These are phyloP conservation scores for Dendrostoma leiphaemia DNA, from an alignment of 2,329 filamentous ascomycete genomes.

Conservation along the genomic window DNA sequence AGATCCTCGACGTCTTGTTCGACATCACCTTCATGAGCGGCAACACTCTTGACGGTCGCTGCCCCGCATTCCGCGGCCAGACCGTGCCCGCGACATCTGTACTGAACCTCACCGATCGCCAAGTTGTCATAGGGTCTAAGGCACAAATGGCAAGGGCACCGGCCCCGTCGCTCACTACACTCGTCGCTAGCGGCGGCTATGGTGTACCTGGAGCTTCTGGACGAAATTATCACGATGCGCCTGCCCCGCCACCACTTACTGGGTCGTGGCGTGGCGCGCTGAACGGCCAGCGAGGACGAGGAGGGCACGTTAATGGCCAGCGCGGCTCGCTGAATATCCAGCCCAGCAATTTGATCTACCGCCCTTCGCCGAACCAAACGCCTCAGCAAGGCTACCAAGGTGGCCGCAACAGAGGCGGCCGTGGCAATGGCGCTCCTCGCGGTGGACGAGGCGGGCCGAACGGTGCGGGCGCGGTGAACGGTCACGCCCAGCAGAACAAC, in stretches of 20 bases:
- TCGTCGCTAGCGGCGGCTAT: slow-evolving; percentile 45
- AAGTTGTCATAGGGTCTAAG: slow-evolving; percentile 71
- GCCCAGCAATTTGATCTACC: slow-evolving; percentile 54
- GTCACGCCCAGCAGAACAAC: slow-evolving; percentile 16
- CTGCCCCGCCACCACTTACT: slow-evolving; percentile 52
- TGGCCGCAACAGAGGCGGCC: slow-evolving; percentile 27
- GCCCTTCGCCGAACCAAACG: slow-evolving; percentile 30
- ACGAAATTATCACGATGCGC: slow-evolving; percentile 60
- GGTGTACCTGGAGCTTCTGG: slow-evolving; percentile 46
- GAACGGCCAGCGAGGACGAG: slow-evolving; percentile 42
- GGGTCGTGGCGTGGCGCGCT: slow-evolving; percentile 58
- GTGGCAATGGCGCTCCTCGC: slow-evolving; percentile 23
- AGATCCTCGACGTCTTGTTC: slow-evolving; percentile 88
- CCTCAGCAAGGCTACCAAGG: slow-evolving; percentile 26
- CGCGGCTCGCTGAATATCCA: slow-evolving; percentile 37
- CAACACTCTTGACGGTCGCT: slow-evolving; percentile 84
- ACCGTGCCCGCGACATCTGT: slow-evolving; percentile 87
- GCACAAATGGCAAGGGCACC: slow-evolving; percentile 53
- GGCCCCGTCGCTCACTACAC: slow-evolving; percentile 44
- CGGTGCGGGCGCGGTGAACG: slow-evolving; percentile 19
- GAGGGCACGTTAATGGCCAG: slow-evolving; percentile 27
- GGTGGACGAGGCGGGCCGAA: slow-evolving; percentile 18
- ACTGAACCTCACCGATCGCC: slow-evolving; percentile 79
- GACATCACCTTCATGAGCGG: slow-evolving; percentile 97
- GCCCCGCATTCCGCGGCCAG: slow-evolving; percentile 89